phyloP scores from a whole-genome alignment of 164 flowering plant species.

The Saururus chinensis region DNA sequence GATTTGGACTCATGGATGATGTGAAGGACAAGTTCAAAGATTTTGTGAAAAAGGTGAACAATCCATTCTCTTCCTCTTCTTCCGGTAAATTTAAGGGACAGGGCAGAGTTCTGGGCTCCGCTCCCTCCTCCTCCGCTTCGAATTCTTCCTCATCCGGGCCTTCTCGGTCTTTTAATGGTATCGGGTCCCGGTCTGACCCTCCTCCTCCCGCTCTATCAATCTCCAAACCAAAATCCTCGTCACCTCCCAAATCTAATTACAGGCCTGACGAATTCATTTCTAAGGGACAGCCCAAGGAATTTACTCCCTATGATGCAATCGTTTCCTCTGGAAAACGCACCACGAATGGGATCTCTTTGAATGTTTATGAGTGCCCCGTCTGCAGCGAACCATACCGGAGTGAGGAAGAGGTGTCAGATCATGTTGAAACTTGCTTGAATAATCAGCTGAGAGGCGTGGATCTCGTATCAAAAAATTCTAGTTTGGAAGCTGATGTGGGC shows the following conservation, averaged over 20 bases:
- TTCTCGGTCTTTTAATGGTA: neutral
- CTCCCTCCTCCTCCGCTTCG: constrained; percentile 24
- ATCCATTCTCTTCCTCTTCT: constrained; percentile 44
- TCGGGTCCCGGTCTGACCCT: neutral
- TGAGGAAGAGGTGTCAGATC: constrained; percentile 66
- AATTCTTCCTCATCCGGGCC: constrained; percentile 9
- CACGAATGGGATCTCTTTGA: constrained; percentile 37
- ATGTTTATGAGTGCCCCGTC: constrained; percentile 70
- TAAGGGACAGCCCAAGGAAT: constrained; percentile 24
- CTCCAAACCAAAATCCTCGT: neutral
- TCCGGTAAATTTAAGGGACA: constrained; percentile 88
- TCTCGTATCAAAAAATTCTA: constrained; percentile 1
- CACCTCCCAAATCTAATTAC: constrained; percentile 5
- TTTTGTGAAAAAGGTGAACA: constrained; percentile 82
- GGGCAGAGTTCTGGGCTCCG: constrained; percentile 70
- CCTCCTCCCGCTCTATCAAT: constrained; percentile 6
- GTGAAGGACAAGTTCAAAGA: constrained; percentile 79
- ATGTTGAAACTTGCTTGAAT: constrained; percentile 54
- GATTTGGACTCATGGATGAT: constrained; percentile 42
- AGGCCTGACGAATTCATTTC: neutral
- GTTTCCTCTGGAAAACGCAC: constrained; percentile 56
- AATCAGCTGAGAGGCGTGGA: constrained; percentile 4
- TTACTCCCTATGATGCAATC: constrained; percentile 61
- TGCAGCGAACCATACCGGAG: constrained; percentile 41
- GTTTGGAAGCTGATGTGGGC: constrained; percentile 2